Percentiles rank a stretch among this genome's conserved stretches.
phyloP scores from a whole-genome alignment of 768 basidiomycete genomes.

The Pulveroboletus frians region DNA sequence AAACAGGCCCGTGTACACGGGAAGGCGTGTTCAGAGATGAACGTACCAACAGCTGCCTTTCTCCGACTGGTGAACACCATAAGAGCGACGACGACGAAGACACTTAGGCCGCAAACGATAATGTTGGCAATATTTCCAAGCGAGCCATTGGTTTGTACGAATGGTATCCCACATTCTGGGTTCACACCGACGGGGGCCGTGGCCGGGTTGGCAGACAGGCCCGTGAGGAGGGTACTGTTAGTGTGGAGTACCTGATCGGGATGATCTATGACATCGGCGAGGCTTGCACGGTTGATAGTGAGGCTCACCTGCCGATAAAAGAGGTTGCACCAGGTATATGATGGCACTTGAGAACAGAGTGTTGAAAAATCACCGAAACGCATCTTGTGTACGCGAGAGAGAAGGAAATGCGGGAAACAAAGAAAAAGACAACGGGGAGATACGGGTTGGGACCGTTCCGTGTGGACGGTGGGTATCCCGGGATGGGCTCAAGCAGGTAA shows the following conservation, averaged over 20 bases:
- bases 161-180: slow-evolving; percentile 71
- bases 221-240: slow-evolving; percentile 32
- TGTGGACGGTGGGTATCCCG: slow-evolving; percentile 10
- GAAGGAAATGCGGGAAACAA: neutral
- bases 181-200: slow-evolving; percentile 81
- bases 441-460: slow-evolving; percentile 4
- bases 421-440: neutral
- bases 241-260: slow-evolving; percentile 38
- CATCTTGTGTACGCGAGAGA: slow-evolving; percentile 31
- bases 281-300: slow-evolving; percentile 4
- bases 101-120: slow-evolving; percentile 69
- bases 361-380: slow-evolving; percentile 70
- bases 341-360: slow-evolving; percentile 64
- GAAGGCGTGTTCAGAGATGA: neutral
- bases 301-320: slow-evolving; percentile 78
- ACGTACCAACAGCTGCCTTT: slow-evolving; percentile 84
- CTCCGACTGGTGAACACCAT: slow-evolving; percentile 55
- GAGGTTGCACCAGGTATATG: slow-evolving; percentile 91
- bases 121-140: slow-evolving; percentile 87
- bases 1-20: neutral
- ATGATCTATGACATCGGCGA: slow-evolving; percentile 19
- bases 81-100: slow-evolving; percentile 55
- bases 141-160: slow-evolving; percentile 50
- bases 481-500: slow-evolving; percentile 18
- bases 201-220: slow-evolving; percentile 38